phyloP scores from a whole-genome alignment of 2,329 filamentous ascomycete genomes.

The Geosmithia morbida region DNA sequence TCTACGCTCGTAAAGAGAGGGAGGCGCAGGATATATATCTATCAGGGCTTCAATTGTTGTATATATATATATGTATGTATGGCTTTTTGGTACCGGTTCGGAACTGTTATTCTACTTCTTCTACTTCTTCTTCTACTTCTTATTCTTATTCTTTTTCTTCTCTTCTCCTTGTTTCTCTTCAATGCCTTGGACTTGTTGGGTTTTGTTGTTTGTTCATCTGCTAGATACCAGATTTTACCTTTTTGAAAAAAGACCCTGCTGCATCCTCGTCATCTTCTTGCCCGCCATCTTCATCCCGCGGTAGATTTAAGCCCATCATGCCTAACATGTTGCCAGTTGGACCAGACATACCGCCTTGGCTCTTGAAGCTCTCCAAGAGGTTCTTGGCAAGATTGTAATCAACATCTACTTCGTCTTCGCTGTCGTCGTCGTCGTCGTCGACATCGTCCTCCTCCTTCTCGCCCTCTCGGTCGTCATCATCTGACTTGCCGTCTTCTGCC shows the following conservation, averaged over 20 bases:
- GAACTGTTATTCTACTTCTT: no score
- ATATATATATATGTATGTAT: no score
- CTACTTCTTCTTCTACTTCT: no score
- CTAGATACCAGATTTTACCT: no score
- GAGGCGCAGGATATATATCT: no score
- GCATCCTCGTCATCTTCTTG: slow-evolving; percentile 10
- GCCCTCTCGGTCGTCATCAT: neutral
- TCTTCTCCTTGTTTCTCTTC: no score
- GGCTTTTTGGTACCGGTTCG: no score
- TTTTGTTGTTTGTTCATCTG: no score
- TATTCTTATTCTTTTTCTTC: no score
- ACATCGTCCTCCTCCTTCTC: slow-evolving; percentile 14
- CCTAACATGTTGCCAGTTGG: slow-evolving; percentile 79
- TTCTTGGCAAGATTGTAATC: slow-evolving; percentile 86
- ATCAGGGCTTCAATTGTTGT: no score
- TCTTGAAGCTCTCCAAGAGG: slow-evolving; percentile 82
- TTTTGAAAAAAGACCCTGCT: neutral
- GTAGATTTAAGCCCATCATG: slow-evolving; percentile 71
- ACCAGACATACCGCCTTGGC: slow-evolving; percentile 72
- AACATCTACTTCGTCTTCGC: slow-evolving; percentile 52
- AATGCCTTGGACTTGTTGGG: no score
- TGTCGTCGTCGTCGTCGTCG: slow-evolving; percentile 34
- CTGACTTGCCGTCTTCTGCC: neutral
- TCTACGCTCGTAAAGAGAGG: no score
- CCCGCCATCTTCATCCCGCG: slow-evolving; percentile 57